A percentile compares a stretch with the other conserved stretches of the same genome.
These are phyloP conservation scores for Babesia caballi DNA, from an alignment of 169 alveolate genomes.

Conservation along the genomic window DNA sequence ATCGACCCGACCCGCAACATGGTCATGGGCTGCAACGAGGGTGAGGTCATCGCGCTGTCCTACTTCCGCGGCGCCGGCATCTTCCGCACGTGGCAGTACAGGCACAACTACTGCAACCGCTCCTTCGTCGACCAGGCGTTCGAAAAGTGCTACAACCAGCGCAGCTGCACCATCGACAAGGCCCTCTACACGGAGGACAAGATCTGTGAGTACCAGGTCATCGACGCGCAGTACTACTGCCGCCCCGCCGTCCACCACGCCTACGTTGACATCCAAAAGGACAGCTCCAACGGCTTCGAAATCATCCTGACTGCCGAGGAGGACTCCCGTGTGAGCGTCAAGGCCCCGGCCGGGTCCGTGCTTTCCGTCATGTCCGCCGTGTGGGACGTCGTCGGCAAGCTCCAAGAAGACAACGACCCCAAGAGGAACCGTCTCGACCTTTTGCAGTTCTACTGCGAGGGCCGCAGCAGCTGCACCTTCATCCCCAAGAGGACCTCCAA, in stretches of 20 bases:
- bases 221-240: slow-evolving; percentile 30
- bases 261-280: neutral
- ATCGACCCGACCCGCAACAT: slow-evolving; percentile 27
- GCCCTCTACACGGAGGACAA: neutral
- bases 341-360: slow-evolving; percentile 38
- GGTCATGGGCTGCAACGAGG: slow-evolving; percentile 50
- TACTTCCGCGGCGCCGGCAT: slow-evolving; percentile 45
- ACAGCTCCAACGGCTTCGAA: neutral
- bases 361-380: slow-evolving; percentile 42
- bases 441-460: slow-evolving; percentile 54
- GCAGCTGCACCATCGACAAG: slow-evolving; percentile 15
- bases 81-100: neutral
- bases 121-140: slow-evolving; percentile 24
- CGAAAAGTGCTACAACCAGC: slow-evolving; percentile 16
- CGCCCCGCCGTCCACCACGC: slow-evolving; percentile 3
- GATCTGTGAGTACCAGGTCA: slow-evolving; percentile 12
- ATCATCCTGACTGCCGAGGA: slow-evolving; percentile 49
- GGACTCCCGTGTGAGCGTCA: slow-evolving; percentile 42
- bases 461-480: slow-evolving; percentile 53
- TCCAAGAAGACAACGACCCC: slow-evolving; percentile 15
- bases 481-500: slow-evolving; percentile 51
- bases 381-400: slow-evolving; percentile 43
- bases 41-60: slow-evolving; percentile 50
- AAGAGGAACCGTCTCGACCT: slow-evolving; percentile 56
- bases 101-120: slow-evolving; percentile 22